Conservation (phyloP, 2,329 filamentous ascomycete species). For the Trichoderma aggressivum region DNA sequence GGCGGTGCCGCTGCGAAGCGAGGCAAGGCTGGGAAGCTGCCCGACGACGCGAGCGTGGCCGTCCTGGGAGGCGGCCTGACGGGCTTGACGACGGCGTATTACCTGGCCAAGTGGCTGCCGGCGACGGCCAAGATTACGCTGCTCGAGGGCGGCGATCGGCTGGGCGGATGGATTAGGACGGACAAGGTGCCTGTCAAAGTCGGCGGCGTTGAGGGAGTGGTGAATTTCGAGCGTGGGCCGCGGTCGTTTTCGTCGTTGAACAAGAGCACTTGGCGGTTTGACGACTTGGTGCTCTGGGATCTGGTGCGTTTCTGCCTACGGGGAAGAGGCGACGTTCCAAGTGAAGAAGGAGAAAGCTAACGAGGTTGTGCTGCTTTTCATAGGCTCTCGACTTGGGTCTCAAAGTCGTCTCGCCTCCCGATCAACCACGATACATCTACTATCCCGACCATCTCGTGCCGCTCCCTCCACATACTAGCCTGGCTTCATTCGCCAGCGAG, state of each 20-base stretch:
- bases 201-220: constrained; percentile 51
- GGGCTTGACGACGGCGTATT: constrained; percentile 74
- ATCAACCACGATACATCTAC: constrained; percentile 68
- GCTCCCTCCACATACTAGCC: constrained; percentile 30
- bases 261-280: constrained; percentile 42
- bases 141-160: constrained; percentile 66
- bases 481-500: constrained; percentile 30
- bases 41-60: constrained; percentile 45
- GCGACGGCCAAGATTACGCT: constrained; percentile 67
- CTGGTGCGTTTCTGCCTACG: constrained; percentile 54
- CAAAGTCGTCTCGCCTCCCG: constrained; percentile 49
- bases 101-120: constrained; percentile 66
- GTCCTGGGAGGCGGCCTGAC: constrained; percentile 81
- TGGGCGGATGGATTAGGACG: constrained; percentile 84
- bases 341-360: not conserved
- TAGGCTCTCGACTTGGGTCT: constrained; percentile 38
- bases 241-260: constrained; percentile 64
- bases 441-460: constrained; percentile 69
- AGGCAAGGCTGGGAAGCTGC: not conserved
- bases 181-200: constrained; percentile 55
- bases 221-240: constrained; percentile 82
- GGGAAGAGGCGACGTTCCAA: not conserved
- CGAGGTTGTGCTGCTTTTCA: not conserved
- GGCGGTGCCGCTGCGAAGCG: not conserved
- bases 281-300: constrained; percentile 65